phyloP scores from a whole-genome alignment of 1,139 yeast species.

The Suhomyces bribrorum region DNA sequence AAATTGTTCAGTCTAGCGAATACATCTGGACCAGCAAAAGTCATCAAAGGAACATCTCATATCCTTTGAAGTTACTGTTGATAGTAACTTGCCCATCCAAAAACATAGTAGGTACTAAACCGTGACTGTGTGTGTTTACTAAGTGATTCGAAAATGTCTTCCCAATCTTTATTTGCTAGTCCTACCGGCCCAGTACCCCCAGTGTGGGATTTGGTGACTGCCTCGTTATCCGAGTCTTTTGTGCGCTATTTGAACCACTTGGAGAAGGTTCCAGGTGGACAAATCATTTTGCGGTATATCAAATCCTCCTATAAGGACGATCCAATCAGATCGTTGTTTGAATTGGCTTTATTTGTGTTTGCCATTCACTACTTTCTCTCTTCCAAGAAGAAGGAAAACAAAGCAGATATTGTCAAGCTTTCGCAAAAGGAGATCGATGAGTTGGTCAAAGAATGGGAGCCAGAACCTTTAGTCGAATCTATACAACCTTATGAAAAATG shows the following conservation, averaged over 20 bases:
- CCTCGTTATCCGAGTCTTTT: slow-evolving; percentile 37
- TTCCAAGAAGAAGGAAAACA: slow-evolving; percentile 77
- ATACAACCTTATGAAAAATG: slow-evolving; percentile 55
- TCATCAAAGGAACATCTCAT: neutral
- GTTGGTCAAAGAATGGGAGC: slow-evolving; percentile 86
- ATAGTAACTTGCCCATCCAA: no score
- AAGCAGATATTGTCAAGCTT: slow-evolving; percentile 68
- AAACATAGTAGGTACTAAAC: no score
- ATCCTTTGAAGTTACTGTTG: no score
- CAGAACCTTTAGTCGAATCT: slow-evolving; percentile 73
- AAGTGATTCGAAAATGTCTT: slow-evolving; percentile 5
- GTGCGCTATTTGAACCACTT: slow-evolving; percentile 39
- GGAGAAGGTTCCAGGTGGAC: slow-evolving; percentile 75
- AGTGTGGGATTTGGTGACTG: slow-evolving; percentile 40
- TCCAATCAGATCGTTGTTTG: slow-evolving; percentile 86
- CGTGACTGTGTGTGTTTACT: neutral
- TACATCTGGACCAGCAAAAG: neutral
- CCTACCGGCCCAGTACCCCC: slow-evolving; percentile 26
- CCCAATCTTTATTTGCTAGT: slow-evolving; percentile 2
- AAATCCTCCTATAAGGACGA: slow-evolving; percentile 91
- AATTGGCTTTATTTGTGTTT: slow-evolving; percentile 73
- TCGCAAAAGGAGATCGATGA: slow-evolving; percentile 75
- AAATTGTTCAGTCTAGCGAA: neutral
- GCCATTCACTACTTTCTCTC: slow-evolving; percentile 84
- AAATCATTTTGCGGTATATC: slow-evolving; percentile 71